Evolutionary conservation across 1,284 basidiomycete genomes (phyloP).

Genomic region (Peniophora sp.): DNA sequence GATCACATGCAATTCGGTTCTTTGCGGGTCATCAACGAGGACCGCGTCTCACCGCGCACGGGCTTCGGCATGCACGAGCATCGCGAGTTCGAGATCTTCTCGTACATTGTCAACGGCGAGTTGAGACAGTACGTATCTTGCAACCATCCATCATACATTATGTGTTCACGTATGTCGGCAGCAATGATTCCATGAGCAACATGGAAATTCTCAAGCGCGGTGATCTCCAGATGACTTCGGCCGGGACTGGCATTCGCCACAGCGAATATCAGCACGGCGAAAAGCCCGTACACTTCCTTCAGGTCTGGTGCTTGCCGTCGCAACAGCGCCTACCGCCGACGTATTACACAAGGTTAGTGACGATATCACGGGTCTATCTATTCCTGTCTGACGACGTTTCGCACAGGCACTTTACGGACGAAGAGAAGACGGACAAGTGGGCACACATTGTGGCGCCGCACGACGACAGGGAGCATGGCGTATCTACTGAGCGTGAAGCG

Average conservation of each 20-base stretch:
- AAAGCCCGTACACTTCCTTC: slow-evolving; percentile 72
- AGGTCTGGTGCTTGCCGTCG: slow-evolving; percentile 78
- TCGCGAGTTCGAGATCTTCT: slow-evolving; percentile 88
- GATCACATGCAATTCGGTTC: slow-evolving; percentile 34
- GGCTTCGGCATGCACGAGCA: slow-evolving; percentile 89
- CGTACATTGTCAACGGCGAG: slow-evolving; percentile 71
- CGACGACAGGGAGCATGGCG: slow-evolving; percentile 33
- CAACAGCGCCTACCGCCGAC: slow-evolving; percentile 51
- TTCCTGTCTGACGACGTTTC: neutral
- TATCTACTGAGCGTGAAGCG: slow-evolving; percentile 54
- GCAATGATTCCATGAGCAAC: slow-evolving; percentile 87
- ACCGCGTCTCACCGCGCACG: slow-evolving; percentile 69
- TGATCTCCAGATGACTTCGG: slow-evolving; percentile 85
- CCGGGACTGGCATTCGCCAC: slow-evolving; percentile 82
- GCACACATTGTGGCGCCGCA: slow-evolving; percentile 67
- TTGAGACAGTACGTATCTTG: slow-evolving; percentile 61
- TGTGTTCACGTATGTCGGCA: slow-evolving; percentile 16
- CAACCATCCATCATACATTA: neutral
- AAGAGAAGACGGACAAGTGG: slow-evolving; percentile 68
- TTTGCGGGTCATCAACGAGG: slow-evolving; percentile 84
- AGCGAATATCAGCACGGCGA: slow-evolving; percentile 65
- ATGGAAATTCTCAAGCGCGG: slow-evolving; percentile 82
- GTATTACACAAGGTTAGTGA: slow-evolving; percentile 67
- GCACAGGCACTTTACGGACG: slow-evolving; percentile 64
- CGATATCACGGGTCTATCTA: neutral